Evolutionary conservation across 768 basidiomycete genomes (phyloP).

Genomic region (Crepidotus variabilis): DNA sequence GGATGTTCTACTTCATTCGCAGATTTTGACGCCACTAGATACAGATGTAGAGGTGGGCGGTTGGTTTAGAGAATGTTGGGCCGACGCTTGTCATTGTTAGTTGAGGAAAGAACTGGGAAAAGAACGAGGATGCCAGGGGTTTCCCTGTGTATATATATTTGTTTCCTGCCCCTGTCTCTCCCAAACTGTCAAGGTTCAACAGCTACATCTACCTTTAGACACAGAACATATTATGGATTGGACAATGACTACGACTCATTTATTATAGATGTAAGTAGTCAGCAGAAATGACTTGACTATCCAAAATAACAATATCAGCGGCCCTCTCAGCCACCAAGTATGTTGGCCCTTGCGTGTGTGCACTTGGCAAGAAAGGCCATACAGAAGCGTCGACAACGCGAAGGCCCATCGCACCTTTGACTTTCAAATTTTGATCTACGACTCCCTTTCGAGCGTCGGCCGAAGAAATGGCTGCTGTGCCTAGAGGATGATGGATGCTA

Average conservation of each 20-base stretch:
- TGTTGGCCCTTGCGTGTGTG: constrained; percentile 13
- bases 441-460: constrained; percentile 26
- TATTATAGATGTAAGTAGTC: background rate
- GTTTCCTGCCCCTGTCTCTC: too few relatives aligned
- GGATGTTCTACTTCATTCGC: too few relatives aligned
- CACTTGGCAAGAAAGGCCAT: constrained; percentile 17
- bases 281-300: background rate
- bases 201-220: too few relatives aligned
- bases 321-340: constrained; percentile 3
- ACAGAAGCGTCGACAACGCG: constrained; percentile 39
- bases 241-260: background rate
- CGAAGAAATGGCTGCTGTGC: constrained; percentile 30
- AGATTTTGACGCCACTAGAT: too few relatives aligned
- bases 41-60: too few relatives aligned
- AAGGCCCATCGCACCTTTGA: constrained; percentile 33
- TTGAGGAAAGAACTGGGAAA: too few relatives aligned
- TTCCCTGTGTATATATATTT: too few relatives aligned
- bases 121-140: too few relatives aligned
- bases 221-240: too few relatives aligned
- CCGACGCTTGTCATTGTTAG: too few relatives aligned
- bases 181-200: too few relatives aligned
- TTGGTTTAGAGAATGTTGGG: too few relatives aligned
- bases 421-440: constrained; percentile 31
- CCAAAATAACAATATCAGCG: background rate
- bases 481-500: constrained; percentile 28